Conservation (phyloP, 306 rosid genomes). For the Citrullus amarus region DNA sequence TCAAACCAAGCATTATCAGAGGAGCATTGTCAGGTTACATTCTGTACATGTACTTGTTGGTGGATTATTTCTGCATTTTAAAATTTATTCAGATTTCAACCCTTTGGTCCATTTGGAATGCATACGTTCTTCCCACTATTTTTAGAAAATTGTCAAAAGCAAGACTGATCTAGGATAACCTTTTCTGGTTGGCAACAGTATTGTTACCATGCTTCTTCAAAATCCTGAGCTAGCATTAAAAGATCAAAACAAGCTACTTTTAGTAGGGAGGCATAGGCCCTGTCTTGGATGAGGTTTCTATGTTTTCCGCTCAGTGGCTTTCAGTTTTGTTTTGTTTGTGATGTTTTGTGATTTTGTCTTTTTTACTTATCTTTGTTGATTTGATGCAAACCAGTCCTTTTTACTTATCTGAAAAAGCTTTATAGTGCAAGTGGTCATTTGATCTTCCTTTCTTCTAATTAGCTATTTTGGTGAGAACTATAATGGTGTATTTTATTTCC, state of each 20-base stretch:
- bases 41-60: not conserved
- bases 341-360: not conserved
- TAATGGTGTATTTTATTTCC: not conserved
- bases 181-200: not conserved
- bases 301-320: not conserved
- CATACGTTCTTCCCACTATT: not conserved
- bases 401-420: not conserved
- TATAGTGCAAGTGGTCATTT: not conserved
- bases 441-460: not conserved
- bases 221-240: not conserved
- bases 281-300: not conserved
- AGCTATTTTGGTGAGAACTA: not conserved
- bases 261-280: not conserved
- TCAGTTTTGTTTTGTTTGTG: not conserved
- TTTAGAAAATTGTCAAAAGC: not conserved
- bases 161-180: not conserved
- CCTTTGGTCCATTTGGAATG: not conserved
- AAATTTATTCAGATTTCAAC: not conserved
- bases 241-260: not conserved
- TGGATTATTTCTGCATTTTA: not conserved
- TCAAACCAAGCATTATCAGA: constrained; percentile 86
- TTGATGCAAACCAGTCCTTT: not conserved
- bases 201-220: not conserved
- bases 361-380: not conserved
- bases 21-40: constrained; percentile 89